phyloP scores from a whole-genome alignment of 2,329 filamentous ascomycete genomes.

The Decorospora gaudefroyi region DNA sequence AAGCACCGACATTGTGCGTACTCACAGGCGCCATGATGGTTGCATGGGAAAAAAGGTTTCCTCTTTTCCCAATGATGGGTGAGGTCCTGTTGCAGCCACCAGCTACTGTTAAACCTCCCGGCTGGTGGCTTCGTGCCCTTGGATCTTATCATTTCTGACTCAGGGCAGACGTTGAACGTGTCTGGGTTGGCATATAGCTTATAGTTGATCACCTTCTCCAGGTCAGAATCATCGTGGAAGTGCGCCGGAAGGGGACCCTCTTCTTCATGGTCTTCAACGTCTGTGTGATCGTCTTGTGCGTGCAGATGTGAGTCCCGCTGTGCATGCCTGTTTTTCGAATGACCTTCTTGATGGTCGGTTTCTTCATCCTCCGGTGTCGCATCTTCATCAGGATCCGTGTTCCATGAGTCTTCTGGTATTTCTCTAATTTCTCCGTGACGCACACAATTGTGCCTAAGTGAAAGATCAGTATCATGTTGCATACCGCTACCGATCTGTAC shows the following conservation, averaged over 20 bases:
- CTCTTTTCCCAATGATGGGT: constrained; percentile 62
- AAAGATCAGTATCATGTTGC: constrained; percentile 3
- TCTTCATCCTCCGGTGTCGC: constrained; percentile 8
- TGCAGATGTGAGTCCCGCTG: not conserved
- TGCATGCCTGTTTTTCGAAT: constrained; percentile 1
- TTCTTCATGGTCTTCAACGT: constrained; percentile 1
- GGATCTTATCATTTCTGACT: constrained; percentile 1
- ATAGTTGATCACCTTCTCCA: constrained; percentile 36
- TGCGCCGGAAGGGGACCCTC: constrained; percentile 13
- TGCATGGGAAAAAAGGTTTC: constrained; percentile 66
- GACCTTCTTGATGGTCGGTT: constrained; percentile 2
- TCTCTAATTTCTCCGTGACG: constrained; percentile 51
- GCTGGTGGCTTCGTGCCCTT: constrained; percentile 13
- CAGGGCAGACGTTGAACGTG: constrained; percentile 9
- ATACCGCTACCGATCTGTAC: constrained; percentile 3
- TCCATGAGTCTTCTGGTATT: constrained; percentile 18
- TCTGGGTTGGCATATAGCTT: constrained; percentile 24
- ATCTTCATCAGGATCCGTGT: constrained; percentile 5
- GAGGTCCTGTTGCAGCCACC: constrained; percentile 42
- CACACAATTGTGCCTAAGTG: constrained; percentile 44
- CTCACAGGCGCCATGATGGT: constrained; percentile 68
- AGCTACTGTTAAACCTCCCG: constrained; percentile 22
- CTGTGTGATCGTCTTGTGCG: not conserved
- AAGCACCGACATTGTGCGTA: constrained; percentile 67
- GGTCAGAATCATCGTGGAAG: constrained; percentile 23